Evolutionary conservation across 495 filamentous ascomycete genomes (phyloP).

Genomic region (Penicillium herquei): DNA sequence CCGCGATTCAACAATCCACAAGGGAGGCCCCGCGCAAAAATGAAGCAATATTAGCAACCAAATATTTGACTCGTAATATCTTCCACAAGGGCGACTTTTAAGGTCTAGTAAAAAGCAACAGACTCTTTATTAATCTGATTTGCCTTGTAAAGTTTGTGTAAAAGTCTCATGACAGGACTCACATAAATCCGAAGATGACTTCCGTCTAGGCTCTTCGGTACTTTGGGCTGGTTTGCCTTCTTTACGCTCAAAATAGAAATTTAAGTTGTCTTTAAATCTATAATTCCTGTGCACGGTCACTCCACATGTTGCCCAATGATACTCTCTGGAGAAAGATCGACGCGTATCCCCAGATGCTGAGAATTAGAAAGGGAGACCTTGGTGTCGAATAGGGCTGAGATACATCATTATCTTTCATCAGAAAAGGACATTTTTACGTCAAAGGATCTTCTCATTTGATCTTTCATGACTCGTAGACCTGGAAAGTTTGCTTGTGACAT

Average conservation of each 20-base stretch:
- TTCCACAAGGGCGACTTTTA: not conserved
- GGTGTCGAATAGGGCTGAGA: not conserved
- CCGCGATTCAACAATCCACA: not conserved
- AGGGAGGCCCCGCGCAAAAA: not conserved
- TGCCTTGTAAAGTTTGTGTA: too few relatives aligned
- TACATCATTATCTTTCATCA: too few relatives aligned
- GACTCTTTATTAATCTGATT: too few relatives aligned
- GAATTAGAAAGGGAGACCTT: not conserved
- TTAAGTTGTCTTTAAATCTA: not conserved
- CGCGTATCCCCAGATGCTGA: not conserved
- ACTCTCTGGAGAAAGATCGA: slow-evolving; percentile 5
- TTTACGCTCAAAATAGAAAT: not conserved
- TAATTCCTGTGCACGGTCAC: not conserved
- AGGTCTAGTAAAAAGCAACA: too few relatives aligned
- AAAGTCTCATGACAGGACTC: too few relatives aligned
- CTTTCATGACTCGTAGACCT: not conserved
- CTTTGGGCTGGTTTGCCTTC: not conserved
- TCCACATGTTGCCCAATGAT: not conserved
- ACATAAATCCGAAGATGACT: too few relatives aligned
- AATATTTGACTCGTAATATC: slow-evolving; percentile 1
- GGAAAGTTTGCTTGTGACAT: not conserved
- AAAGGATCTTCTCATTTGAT: not conserved
- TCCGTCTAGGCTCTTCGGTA: too few relatives aligned
- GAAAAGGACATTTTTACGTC: too few relatives aligned
- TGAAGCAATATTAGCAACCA: slow-evolving; percentile 5